Evolutionary conservation across 2,329 filamentous ascomycete species (phyloP).

Genomic region (Onygena corvina): DNA sequence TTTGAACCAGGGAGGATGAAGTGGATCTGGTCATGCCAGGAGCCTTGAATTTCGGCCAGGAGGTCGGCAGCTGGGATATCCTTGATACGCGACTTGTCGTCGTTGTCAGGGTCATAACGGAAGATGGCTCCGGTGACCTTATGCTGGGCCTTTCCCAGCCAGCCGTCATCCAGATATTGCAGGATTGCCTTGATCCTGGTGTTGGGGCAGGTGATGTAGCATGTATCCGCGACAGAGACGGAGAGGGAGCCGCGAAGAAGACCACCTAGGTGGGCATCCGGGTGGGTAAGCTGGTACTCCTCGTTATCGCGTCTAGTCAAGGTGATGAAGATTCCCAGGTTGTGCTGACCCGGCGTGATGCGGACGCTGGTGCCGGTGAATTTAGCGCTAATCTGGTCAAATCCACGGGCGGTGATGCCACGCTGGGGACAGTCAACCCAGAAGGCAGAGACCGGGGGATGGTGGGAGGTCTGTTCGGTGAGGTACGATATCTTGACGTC

Average conservation of each 20-base stretch:
- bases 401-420: conserved; percentile 75
- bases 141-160: conserved; percentile 84
- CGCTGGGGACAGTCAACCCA: conserved; percentile 86
- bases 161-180: conserved; percentile 87
- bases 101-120: conserved; percentile 76
- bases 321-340: conserved; percentile 89
- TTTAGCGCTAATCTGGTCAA: conserved; percentile 92
- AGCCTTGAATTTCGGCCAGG: conserved; percentile 67
- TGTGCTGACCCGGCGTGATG: conserved; percentile 82
- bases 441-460: conserved; percentile 93
- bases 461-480: conserved; percentile 95
- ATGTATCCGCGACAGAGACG: conserved; percentile 79
- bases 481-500: conserved; percentile 78
- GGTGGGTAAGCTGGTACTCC: conserved; percentile 89
- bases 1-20: conserved; percentile 41
- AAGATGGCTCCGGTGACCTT: conserved; percentile 85
- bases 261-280: conserved; percentile 81
- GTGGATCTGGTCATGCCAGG: conserved; percentile 65
- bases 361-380: conserved; percentile 93
- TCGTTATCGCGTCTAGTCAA: conserved; percentile 69
- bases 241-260: conserved; percentile 76
- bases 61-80: conserved; percentile 80
- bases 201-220: conserved; percentile 78
- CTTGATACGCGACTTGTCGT: conserved; percentile 65
- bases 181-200: conserved; percentile 85